Percentiles rank a stretch among this genome's conserved stretches.
phyloP scores from a whole-genome alignment of 495 filamentous ascomycete species.

The Aspergillus avenaceus region DNA sequence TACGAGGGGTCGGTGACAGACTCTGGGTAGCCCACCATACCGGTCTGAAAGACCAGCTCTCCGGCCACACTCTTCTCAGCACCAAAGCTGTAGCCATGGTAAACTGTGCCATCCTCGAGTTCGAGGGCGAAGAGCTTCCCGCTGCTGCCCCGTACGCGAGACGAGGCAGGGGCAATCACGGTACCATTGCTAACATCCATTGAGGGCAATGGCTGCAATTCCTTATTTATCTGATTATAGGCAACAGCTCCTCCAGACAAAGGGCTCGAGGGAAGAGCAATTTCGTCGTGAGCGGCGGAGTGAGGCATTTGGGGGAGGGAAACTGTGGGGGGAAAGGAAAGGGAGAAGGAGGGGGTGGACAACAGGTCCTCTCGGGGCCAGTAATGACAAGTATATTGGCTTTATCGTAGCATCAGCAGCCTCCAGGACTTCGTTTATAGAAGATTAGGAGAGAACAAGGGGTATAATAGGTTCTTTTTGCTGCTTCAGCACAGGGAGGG shows the following conservation, averaged over 20 bases:
- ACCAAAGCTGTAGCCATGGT: constrained; percentile 93
- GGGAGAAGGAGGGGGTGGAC: constrained; percentile 26
- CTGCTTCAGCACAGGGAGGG: constrained; percentile 26
- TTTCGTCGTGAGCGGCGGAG: constrained; percentile 28
- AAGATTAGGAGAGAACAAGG: constrained; percentile 14
- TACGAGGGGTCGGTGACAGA: constrained; percentile 92
- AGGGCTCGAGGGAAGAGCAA: constrained; percentile 32
- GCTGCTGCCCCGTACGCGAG: constrained; percentile 38
- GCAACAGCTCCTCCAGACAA: constrained; percentile 32
- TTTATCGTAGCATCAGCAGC: constrained; percentile 46
- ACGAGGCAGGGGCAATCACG: constrained; percentile 48
- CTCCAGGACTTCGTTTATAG: constrained; percentile 22
- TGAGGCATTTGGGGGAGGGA: constrained; percentile 26
- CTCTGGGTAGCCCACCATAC: constrained; percentile 98
- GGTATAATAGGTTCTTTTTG: constrained; percentile 17
- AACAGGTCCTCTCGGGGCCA: constrained; percentile 45
- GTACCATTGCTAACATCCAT: constrained; percentile 31
- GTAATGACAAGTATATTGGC: constrained; percentile 28
- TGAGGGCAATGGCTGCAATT: constrained; percentile 28
- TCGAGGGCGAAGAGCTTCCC: constrained; percentile 73
- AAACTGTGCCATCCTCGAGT: constrained; percentile 81
- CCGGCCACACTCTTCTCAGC: constrained; percentile 87
- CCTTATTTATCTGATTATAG: constrained; percentile 27
- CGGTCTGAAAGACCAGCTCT: constrained; percentile 98
- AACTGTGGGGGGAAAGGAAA: constrained; percentile 15